Evolutionary conservation across 148 eudicot genomes (phyloP), one percentile per base, ranked within the genome.

Genomic region (Suaeda aralocaspica): DNA sequence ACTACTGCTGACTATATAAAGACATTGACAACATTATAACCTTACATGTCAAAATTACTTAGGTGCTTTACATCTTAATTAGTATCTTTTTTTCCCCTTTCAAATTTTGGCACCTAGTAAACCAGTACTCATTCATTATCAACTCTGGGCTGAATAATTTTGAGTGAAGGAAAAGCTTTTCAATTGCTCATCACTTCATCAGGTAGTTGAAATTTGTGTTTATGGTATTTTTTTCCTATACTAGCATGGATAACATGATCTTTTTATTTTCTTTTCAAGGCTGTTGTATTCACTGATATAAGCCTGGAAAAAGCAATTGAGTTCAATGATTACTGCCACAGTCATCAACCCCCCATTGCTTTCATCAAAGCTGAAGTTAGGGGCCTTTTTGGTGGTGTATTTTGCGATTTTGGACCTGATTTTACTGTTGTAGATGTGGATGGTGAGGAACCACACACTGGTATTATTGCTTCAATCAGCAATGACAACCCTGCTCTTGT

Each of bases 391-490:
- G 94, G 90, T 49, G 74, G 71, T 69, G 83, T 83, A 33, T 89
- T 89, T 44, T 89, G 90, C 36, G 94, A 89, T 74, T 89, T 86
- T 70, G 94, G 94, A 72, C 90, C 90, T n/a, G 86, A 84, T 77
- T 89, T 89, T 69, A 86, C 87, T 41, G 88, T 89, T 66, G 30
- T 70, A 59, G 94, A 89, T 59, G 90, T 89, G 70, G 94, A 89
- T 74, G 94, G 94, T 3, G 90, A 89, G 75, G 94, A 89, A 72
- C 90, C 94, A 50, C 90, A 84, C 64, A 74, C 89, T 46, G 94
- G 94, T 52, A 89, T 89, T 19, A 83, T 89, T 76, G 90, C 90
- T 76, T 89, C 90, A 31, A 80, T 86, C 74, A 86, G 90, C 79
- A 88, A 88, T 62, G 93, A 81, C 69, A 85, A 83, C 46, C 86